phyloP scores from a whole-genome alignment of 768 basidiomycete species.

The Termitomyces sp. region DNA sequence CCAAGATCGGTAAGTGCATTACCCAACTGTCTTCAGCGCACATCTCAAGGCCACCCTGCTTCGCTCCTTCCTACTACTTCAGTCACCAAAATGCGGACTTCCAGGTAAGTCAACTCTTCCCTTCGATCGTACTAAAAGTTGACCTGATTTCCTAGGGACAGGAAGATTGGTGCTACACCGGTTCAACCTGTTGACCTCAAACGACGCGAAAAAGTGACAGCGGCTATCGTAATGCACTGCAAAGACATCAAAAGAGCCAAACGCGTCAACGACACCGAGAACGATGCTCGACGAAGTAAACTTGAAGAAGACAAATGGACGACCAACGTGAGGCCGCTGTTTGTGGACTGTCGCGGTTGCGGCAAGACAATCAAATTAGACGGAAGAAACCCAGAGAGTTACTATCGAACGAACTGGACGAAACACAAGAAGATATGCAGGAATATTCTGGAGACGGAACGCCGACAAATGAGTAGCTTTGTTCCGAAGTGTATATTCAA shows the following conservation, averaged over 20 bases:
- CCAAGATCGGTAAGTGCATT: background rate
- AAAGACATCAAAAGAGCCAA: background rate
- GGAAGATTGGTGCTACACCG: background rate
- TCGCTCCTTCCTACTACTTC: background rate
- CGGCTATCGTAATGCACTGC: background rate
- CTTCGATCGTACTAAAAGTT: background rate
- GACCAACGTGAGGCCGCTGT: slow-evolving; percentile 12
- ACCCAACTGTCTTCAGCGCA: background rate
- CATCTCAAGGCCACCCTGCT: background rate
- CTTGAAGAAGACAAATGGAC: slow-evolving; percentile 18
- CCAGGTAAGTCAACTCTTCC: background rate
- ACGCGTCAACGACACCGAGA: background rate
- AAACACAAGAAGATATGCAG: slow-evolving; percentile 17
- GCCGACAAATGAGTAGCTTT: background rate
- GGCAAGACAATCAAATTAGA: slow-evolving; percentile 13
- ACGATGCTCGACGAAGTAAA: background rate
- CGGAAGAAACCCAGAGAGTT: slow-evolving; percentile 9
- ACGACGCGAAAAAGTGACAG: background rate
- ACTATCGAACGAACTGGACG: slow-evolving; percentile 17
- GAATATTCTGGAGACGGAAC: slow-evolving; percentile 4
- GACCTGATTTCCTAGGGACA: background rate
- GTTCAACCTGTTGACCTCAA: background rate
- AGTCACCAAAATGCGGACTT: background rate
- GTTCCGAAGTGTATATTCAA: background rate
- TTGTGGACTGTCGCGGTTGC: slow-evolving; percentile 16